A percentile compares a stretch with the other conserved stretches of the same genome.
phyloP scores from a whole-genome alignment of 2,329 filamentous ascomycete species.

The Karstenula rhodostoma region DNA sequence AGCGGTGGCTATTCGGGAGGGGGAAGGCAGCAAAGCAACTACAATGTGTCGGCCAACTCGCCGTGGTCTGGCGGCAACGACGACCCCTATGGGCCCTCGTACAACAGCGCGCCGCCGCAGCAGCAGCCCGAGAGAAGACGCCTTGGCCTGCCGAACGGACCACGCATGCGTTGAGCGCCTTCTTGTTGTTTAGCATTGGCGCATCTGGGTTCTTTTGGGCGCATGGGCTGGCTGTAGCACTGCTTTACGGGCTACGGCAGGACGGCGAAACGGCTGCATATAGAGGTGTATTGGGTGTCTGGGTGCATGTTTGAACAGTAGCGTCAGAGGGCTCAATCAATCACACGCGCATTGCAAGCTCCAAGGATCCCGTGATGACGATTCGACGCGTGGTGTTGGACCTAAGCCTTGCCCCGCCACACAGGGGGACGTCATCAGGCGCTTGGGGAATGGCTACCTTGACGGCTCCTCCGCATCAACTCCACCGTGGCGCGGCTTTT shows the following conservation, averaged over 20 bases:
- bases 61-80: constrained; percentile 43
- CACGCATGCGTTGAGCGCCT: constrained; percentile 42
- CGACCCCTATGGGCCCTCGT: constrained; percentile 41
- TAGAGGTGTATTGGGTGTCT: neutral
- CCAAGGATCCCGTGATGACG: constrained; percentile 9
- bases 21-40: constrained; percentile 37
- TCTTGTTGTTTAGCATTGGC: constrained; percentile 23
- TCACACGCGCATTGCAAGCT: neutral
- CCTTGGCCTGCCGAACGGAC: constrained; percentile 49
- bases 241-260: constrained; percentile 12
- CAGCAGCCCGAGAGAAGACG: constrained; percentile 41
- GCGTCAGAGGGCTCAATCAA: neutral
- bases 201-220: constrained; percentile 25
- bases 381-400: constrained; percentile 10
- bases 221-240: constrained; percentile 3
- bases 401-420: constrained; percentile 9
- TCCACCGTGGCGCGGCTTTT: constrained; percentile 13
- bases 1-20: constrained; percentile 40
- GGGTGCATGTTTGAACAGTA: neutral
- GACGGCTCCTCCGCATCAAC: constrained; percentile 14
- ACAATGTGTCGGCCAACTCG: constrained; percentile 42
- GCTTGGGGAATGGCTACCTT: constrained; percentile 5
- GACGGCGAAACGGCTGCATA: constrained; percentile 14
- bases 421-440: constrained; percentile 25
- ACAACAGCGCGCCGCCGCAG: constrained; percentile 33